Evolutionary conservation across 2,329 filamentous ascomycete genomes (phyloP).

Genomic region (Aspergillus hiratsukae): DNA sequence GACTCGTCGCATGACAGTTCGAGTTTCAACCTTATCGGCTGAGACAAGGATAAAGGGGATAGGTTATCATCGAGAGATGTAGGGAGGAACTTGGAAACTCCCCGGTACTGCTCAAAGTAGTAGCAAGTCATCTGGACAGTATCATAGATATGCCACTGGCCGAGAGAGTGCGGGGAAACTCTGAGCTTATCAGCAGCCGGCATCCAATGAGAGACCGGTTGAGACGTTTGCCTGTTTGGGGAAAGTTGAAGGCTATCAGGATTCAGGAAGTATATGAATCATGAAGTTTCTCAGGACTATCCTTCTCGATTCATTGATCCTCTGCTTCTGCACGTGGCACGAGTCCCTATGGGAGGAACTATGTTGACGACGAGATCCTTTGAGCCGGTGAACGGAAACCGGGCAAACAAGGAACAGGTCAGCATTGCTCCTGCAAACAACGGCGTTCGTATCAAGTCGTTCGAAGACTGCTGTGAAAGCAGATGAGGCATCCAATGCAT

Average conservation of each 20-base stretch:
- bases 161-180: not conserved
- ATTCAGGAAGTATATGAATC: not conserved
- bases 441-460: not conserved
- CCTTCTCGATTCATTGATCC: not conserved
- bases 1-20: constrained; percentile 41
- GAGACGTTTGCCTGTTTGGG: constrained; percentile 8
- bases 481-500: not conserved
- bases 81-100: not conserved
- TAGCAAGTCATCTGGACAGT: not conserved
- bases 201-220: not conserved
- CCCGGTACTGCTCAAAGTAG: not conserved
- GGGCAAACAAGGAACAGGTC: not conserved
- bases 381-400: not conserved
- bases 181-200: not conserved
- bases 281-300: not conserved
- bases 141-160: constrained; percentile 1
- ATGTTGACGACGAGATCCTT: not conserved
- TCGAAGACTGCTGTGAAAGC: not conserved
- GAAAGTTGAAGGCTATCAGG: constrained; percentile 1
- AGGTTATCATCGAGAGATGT: not conserved
- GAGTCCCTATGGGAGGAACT: not conserved
- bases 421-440: not conserved
- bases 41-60: constrained; percentile 33
- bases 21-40: constrained; percentile 36
- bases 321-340: not conserved